Conservation (phyloP, 768 basidiomycete species). For the Pulveroboletus sp. region DNA sequence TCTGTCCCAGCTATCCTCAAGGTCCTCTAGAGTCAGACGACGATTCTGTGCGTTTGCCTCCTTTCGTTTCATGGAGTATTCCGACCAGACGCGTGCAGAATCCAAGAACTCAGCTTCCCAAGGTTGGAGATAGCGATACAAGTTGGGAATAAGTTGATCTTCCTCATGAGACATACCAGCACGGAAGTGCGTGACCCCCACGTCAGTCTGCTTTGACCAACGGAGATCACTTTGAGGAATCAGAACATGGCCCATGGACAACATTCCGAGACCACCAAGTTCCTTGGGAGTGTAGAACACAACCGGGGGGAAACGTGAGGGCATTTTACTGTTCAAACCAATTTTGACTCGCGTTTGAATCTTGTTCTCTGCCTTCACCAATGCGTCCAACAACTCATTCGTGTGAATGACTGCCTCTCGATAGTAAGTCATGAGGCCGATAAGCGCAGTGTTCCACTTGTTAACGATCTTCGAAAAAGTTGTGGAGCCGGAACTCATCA, state of each 20-base stretch:
- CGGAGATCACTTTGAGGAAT: slow-evolving; percentile 97
- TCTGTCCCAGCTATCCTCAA: slow-evolving; percentile 98
- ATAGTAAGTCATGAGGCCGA: slow-evolving; percentile 97
- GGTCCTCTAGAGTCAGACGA: slow-evolving; percentile 92
- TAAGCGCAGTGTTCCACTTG: slow-evolving; percentile 95
- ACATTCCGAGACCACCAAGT: slow-evolving; percentile 96
- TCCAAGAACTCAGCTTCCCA: slow-evolving; percentile 99
- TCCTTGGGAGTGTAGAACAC: slow-evolving; percentile 98
- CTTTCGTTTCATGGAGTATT: slow-evolving; percentile 99
- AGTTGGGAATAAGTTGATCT: slow-evolving; percentile 91
- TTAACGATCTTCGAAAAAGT: slow-evolving; percentile 99
- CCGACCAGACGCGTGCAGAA: slow-evolving; percentile 97
- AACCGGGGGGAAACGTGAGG: slow-evolving; percentile 95
- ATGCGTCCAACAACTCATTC: slow-evolving; percentile 88
- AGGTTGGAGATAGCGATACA: slow-evolving; percentile 94
- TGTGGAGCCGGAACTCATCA: slow-evolving; percentile 98
- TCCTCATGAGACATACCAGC: slow-evolving; percentile 97
- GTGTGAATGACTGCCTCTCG: slow-evolving; percentile 98
- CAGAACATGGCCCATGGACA: slow-evolving; percentile 98
- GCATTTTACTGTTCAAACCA: slow-evolving; percentile 99
- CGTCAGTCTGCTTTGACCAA: slow-evolving; percentile 98
- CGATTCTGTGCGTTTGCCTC: slow-evolving; percentile 99
- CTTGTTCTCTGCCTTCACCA: slow-evolving; percentile 99
- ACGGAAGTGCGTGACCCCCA: slow-evolving; percentile 97
- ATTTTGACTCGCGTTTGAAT: slow-evolving; percentile 99